A percentile compares a stretch with the other conserved stretches of the same genome.
These are phyloP conservation scores for Coemansia sp. DNA, from an alignment of 192 early-diverging fungal genomes.

Conservation along the genomic window DNA sequence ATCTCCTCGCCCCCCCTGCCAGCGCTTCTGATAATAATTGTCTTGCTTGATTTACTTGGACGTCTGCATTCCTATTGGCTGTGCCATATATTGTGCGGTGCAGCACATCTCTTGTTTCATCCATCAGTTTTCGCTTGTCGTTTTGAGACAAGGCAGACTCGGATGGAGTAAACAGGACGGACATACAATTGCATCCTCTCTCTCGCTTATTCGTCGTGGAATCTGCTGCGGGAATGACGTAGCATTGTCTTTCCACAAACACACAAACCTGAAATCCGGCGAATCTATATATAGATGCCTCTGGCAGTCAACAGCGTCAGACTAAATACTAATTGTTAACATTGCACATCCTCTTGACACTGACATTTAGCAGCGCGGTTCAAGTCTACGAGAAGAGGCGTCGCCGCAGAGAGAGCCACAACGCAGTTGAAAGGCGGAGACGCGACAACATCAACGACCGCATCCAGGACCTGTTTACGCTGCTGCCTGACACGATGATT, in stretches of 20 bases:
- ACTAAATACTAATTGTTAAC: background rate
- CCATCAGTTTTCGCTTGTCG: too few species aligned
- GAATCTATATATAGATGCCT: background rate
- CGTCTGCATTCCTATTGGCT: background rate
- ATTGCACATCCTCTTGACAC: background rate
- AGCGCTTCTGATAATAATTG: constrained; percentile 4
- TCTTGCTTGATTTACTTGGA: too few species aligned
- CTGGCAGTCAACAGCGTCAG: background rate
- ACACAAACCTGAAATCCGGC: background rate
- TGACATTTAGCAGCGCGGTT: constrained; percentile 12
- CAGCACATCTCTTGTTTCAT: too few species aligned
- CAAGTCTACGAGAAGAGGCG: constrained; percentile 80
- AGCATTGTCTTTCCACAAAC: too few species aligned
- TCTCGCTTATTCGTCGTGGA: background rate
- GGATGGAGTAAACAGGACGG: too few species aligned
- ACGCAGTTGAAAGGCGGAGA: constrained; percentile 93
- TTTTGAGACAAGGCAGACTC: too few species aligned
- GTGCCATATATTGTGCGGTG: background rate
- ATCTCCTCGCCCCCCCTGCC: too few species aligned
- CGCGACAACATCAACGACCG: constrained; percentile 99
- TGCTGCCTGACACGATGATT: constrained; percentile 78
- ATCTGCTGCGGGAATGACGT: background rate
- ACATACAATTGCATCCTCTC: background rate
- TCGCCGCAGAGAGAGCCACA: constrained; percentile 93
- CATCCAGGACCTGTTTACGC: constrained; percentile 83